Base-by-base conservation (phyloP, 129 eudicot species). In the Kitagawia praeruptora region DNA sequence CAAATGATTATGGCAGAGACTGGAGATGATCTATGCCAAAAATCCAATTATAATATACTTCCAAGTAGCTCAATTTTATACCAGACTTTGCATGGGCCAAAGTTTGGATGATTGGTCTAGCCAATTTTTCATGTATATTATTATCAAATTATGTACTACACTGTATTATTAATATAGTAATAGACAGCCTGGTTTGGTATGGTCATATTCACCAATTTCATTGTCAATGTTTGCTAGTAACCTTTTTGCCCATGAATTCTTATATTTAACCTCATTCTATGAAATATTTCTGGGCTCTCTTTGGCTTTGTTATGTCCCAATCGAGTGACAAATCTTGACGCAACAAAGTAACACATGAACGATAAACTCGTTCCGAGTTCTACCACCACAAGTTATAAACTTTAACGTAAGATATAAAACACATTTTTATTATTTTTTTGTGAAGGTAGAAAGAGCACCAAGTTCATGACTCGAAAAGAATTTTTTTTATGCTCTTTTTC, bases 71-170 rank as follows among this genome's bases (percentile, higher is more conserved):
- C 39, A 67, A 31, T 67, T 67, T 61, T 61, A 9, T 16, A 58
- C 67, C 38, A 66, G 72, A 66, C 72, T 25, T 12, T 66, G 72
- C 72, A 67, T 67, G 73, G 41, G 73, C 39, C 73, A 67, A 61
- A 31, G 73, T 11, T 28, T 28, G 23, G 41, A 31, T 67, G 73
- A 31, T 67, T 67, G 42, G 39, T 31, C 10, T 67, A 12, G 19
- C 41, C 39, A 67, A 10, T 67, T 31, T 31, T 56, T 63, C 70
- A 54, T 54, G 63, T 8, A 54, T 0, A 15, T 15, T 0, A 15
- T 15, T 13, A 16, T 31, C 34, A 31, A 31, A 31, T 31, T 31
- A 31, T 53, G n/a, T 53, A 44, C 47, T 49, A 49, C 23, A n/a
- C 31, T 61, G 69, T 61, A 61, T 61, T 67, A 67, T 4, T 67